Conservation (phyloP, 2,329 filamentous ascomycete species). For the Aquanectria penicillioides region DNA sequence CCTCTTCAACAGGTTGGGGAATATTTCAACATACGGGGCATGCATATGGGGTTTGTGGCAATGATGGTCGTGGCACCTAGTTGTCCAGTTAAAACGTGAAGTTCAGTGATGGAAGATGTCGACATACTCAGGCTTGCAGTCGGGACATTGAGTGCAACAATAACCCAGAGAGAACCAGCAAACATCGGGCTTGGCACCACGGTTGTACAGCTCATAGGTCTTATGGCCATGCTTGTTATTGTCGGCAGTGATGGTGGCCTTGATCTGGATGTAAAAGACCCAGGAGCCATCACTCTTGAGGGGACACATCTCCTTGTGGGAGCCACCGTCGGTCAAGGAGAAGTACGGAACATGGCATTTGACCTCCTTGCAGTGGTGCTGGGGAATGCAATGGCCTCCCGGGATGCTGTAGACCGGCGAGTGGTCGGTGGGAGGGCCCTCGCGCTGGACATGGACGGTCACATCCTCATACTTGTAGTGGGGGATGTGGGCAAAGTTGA, state of each 20-base stretch:
- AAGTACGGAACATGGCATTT: constrained; percentile 40
- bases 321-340: constrained; percentile 37
- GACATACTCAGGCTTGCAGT: constrained; percentile 33
- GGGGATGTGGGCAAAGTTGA: constrained; percentile 37
- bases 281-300: constrained; percentile 39
- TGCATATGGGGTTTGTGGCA: background rate
- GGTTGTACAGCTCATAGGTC: constrained; percentile 38
- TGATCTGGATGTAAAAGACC: constrained; percentile 42
- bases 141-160: constrained; percentile 38
- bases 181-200: constrained; percentile 29
- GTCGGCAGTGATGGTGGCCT: constrained; percentile 33
- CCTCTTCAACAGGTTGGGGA: background rate
- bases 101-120: background rate
- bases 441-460: constrained; percentile 32
- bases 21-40: background rate
- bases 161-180: constrained; percentile 42
- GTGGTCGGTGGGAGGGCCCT: constrained; percentile 30
- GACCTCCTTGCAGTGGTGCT: constrained; percentile 34
- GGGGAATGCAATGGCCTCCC: constrained; percentile 35
- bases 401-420: constrained; percentile 37
- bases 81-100: background rate
- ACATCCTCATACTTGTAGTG: constrained; percentile 44
- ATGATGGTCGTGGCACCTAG: background rate
- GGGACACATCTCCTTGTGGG: constrained; percentile 38
- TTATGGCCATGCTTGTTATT: constrained; percentile 37